Evolutionary conservation across 441 rosid genomes (phyloP), one percentile per base, ranked within the genome.

Genomic region (Hura crepitans): DNA sequence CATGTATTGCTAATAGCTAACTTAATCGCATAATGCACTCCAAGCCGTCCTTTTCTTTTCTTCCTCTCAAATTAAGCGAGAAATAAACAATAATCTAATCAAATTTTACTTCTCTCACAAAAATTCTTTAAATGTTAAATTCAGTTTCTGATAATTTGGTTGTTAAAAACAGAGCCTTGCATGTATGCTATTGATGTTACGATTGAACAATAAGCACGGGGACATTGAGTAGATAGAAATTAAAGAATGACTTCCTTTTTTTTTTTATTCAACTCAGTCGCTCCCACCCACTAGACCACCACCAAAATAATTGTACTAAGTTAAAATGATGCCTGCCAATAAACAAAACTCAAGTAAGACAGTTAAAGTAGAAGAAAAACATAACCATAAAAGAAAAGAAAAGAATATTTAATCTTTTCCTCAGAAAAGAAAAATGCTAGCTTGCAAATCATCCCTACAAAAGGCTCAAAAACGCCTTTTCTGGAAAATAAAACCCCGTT

Each of bases 1-100:
- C 50, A 67, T 28, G 62, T 31, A 60, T 15, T 60, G 66, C 71
- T 65, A 31, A 37, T 51, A 23, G 11, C 60, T 50, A 53, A 37
- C 22, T 53, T 15, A 69, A 70, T 33, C 61, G 23, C 60, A 70
- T 14, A 6, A 22, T 42, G 63, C 54, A 37, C 60, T 53, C 47
- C 46, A 33, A 57, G 31, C 56, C 20, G 20, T n/a, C 45, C 30
- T 18, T 30, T 42, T 27, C n/a, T n/a, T n/a, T n/a, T n/a, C n/a
- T 28, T 18, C 9, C 6, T 10, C 35, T 12, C 0, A 51, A 51
- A 37, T 49, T 6, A 42, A 11, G 62, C 71, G 18, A 2, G 17
- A 43, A 68, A 39, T 13, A 43, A 54, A 55, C 6, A 10, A 23
- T 54, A 7, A 5, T 30, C 12, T 7, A 33, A 46, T 31, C 11